These are phyloP conservation scores for Suillus sp. DNA, from an alignment of 768 basidiomycete genomes.

Conservation along the genomic window DNA sequence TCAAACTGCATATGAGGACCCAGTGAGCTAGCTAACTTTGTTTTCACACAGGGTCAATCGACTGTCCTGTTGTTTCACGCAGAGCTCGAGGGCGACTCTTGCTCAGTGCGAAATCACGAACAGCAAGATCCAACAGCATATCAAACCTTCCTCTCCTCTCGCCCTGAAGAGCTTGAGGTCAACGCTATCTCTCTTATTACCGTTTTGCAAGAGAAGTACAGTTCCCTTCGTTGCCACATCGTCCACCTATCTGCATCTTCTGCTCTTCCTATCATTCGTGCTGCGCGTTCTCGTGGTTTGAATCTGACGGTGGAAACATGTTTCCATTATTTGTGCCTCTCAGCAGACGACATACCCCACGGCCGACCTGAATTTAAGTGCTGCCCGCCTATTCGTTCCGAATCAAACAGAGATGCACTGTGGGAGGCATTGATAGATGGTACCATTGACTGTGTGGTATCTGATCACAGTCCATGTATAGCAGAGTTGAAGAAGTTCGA, in stretches of 20 bases:
- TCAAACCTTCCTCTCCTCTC: slow-evolving; percentile 81
- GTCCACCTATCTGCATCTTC: slow-evolving; percentile 91
- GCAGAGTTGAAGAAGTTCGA: slow-evolving; percentile 77
- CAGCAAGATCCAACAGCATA: slow-evolving; percentile 58
- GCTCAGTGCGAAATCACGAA: slow-evolving; percentile 18
- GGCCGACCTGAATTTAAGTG: slow-evolving; percentile 92
- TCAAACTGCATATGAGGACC: slow-evolving; percentile 28
- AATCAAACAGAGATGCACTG: slow-evolving; percentile 68
- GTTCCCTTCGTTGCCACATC: slow-evolving; percentile 82
- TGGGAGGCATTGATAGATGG: slow-evolving; percentile 85
- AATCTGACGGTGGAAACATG: slow-evolving; percentile 94
- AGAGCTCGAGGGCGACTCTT: slow-evolving; percentile 59
- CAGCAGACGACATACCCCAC: slow-evolving; percentile 69
- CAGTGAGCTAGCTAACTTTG: slow-evolving; percentile 9
- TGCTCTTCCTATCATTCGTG: slow-evolving; percentile 75
- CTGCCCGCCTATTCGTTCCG: slow-evolving; percentile 88
- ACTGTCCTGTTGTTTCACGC: slow-evolving; percentile 91
- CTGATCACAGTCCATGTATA: slow-evolving; percentile 94
- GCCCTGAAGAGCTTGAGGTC: slow-evolving; percentile 78
- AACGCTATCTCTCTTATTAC: slow-evolving; percentile 82
- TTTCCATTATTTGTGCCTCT: slow-evolving; percentile 91
- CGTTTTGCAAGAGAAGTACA: slow-evolving; percentile 59
- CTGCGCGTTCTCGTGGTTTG: slow-evolving; percentile 62
- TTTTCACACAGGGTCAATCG: slow-evolving; percentile 51
- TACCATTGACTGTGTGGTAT: slow-evolving; percentile 89